Evolutionary conservation across 192 early-diverging fungal genomes (phyloP), one percentile per base, ranked within the genome.

Genomic region (Coemansia sp.): DNA sequence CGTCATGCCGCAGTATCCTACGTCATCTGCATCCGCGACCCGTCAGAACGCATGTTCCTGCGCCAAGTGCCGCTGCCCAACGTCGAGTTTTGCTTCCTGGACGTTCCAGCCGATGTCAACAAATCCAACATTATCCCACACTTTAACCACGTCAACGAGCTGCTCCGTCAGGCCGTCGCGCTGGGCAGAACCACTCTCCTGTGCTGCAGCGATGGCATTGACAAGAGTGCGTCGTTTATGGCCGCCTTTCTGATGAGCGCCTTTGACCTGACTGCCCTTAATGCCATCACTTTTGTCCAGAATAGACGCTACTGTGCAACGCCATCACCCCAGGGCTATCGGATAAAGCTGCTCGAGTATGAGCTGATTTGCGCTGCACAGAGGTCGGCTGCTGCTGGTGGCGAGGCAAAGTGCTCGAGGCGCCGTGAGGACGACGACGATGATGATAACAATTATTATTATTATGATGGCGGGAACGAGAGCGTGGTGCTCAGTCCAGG

Each of bases 181-280:
- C 35, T 59, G 12, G 69, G 72, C 29, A 81, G 83, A 1, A 86
- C 76, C 37, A 85, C 89, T 6, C 58, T 91, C 2, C 83, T 89
- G 32, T 88, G 85, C 34, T 90, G 89, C 53, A 89, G 85, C 67
- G 89, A 88, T 19, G 94, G 93, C 9, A 90, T 97, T 50, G 90
- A 90, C 4, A 81, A 93, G 58, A 87, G 86, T 26, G 90, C 94
- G 8, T 82, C 89, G 33, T 92, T 97, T 77, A 90, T 94, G 0
- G 86, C 93, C 24, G 93, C 92, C 3, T 97, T 93, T 76, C 60
- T 95, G 36, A 97, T 97, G 90, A 88, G 88, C 58, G 81, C 81
- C 0, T 82, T 86, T 68, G 70, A 81, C 1, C 65, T 88, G 67
- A 82, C 82, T 26, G 93, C 88, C 53, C 60, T 77, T 21, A 77